phyloP scores from a whole-genome alignment of 2,329 filamentous ascomycete species.

The Gaeumannomyces sp. region DNA sequence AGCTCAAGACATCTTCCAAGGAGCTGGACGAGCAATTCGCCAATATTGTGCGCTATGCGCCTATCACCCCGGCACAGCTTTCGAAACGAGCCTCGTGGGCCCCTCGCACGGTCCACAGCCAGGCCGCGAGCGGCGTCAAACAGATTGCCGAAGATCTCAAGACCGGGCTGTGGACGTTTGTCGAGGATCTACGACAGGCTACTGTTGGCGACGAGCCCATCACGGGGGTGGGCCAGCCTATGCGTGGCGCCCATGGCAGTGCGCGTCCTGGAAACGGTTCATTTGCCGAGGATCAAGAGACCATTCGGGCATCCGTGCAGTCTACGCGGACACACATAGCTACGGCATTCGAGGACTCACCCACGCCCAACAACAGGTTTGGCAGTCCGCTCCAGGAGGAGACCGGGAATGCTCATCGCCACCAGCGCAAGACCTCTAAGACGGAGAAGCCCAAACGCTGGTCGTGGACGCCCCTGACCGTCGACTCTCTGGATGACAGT shows the following conservation, averaged over 20 bases:
- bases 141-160: slow-evolving; percentile 86
- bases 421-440: slow-evolving; percentile 25
- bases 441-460: slow-evolving; percentile 43
- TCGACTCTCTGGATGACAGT: slow-evolving; percentile 52
- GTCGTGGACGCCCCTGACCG: slow-evolving; percentile 53
- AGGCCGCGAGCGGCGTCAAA: slow-evolving; percentile 42
- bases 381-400: slow-evolving; percentile 20
- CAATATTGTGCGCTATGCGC: slow-evolving; percentile 24
- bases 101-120: slow-evolving; percentile 40
- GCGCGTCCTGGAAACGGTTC: background rate
- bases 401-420: slow-evolving; percentile 9
- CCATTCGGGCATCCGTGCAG: slow-evolving; percentile 36
- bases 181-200: slow-evolving; percentile 90
- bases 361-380: slow-evolving; percentile 19
- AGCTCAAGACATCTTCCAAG: slow-evolving; percentile 31
- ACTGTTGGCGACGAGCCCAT: slow-evolving; percentile 91
- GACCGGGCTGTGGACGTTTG: slow-evolving; percentile 86
- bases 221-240: slow-evolving; percentile 36
- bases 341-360: slow-evolving; percentile 32
- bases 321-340: slow-evolving; percentile 35
- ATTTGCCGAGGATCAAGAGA: slow-evolving; percentile 30
- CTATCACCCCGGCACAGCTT: slow-evolving; percentile 29
- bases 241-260: slow-evolving; percentile 10
- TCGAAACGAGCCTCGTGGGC: slow-evolving; percentile 57
- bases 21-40: slow-evolving; percentile 23